Conservation (phyloP, 139 green algal genomes). For the Nannochloris sp. region DNA sequence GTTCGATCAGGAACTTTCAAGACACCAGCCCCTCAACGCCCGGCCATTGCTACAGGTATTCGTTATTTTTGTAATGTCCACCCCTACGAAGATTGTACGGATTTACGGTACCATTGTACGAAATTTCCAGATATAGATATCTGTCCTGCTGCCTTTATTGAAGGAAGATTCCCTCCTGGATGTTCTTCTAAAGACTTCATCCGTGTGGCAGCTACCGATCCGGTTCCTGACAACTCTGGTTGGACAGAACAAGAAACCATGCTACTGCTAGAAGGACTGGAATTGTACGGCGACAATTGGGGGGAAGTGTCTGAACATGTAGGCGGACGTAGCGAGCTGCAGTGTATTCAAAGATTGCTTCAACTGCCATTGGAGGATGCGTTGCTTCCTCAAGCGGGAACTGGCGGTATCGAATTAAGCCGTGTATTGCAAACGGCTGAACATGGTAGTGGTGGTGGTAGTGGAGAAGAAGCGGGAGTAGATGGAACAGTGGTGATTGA, state of each 20-base stretch:
- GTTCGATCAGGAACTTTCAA: neutral
- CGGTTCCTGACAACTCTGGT: conserved; percentile 4
- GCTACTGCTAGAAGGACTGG: conserved; percentile 67
- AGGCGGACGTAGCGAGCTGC: conserved; percentile 57
- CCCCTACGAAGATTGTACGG: conserved; percentile 73
- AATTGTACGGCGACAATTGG: conserved; percentile 84
- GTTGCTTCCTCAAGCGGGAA: conserved; percentile 24
- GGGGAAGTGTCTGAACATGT: conserved; percentile 78
- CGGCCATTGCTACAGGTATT: neutral
- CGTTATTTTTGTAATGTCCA: conserved; percentile 61
- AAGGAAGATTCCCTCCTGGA: conserved; percentile 70
- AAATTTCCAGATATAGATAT: conserved; percentile 64
- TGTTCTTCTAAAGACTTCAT: conserved; percentile 78
- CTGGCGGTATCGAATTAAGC: neutral
- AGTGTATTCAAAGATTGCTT: conserved; percentile 88
- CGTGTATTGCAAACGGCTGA: neutral
- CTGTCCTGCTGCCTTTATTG: conserved; percentile 46
- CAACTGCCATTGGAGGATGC: conserved; percentile 85
- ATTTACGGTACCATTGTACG: conserved; percentile 79
- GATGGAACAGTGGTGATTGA: neutral
- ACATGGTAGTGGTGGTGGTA: neutral
- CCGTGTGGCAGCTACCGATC: conserved; percentile 41
- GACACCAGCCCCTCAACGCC: neutral
- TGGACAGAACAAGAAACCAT: conserved; percentile 72
- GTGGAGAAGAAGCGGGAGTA: neutral